A percentile compares a stretch with the other conserved stretches of the same genome.
Conservation (phyloP, 257 asterid species). For the Solanum rostratum region DNA sequence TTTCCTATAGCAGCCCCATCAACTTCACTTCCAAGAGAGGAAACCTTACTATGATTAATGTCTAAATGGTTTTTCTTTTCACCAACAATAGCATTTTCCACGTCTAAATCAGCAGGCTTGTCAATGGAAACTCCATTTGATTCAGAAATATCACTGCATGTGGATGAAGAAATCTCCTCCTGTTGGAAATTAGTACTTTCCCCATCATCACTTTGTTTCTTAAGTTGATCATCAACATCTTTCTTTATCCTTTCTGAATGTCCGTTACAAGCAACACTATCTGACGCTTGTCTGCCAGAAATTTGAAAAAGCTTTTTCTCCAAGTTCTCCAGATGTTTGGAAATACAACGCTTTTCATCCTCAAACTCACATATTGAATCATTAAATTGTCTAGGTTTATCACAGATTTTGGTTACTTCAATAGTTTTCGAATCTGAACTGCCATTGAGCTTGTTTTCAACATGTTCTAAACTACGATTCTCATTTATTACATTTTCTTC, state of each 20-base stretch:
- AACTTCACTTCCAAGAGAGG: constrained; percentile 8
- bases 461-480: background rate
- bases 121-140: constrained; percentile 13
- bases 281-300: constrained; percentile 11
- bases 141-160: background rate
- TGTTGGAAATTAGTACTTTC: constrained; percentile 3
- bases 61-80: constrained; percentile 5
- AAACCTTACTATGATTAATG: background rate
- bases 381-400: constrained; percentile 3
- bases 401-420: constrained; percentile 5
- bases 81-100: constrained; percentile 6
- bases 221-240: constrained; percentile 5
- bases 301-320: constrained; percentile 23
- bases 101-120: constrained; percentile 2
- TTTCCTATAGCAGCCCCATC: constrained; percentile 13
- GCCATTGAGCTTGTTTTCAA: constrained; percentile 4
- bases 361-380: constrained; percentile 23
- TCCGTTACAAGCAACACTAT: constrained; percentile 11
- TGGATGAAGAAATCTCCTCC: constrained; percentile 9
- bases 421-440: constrained; percentile 10
- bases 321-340: background rate
- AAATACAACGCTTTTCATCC: constrained; percentile 33
- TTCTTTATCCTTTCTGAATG: constrained; percentile 9
- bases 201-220: background rate
- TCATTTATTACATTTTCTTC: constrained; percentile 1